Evolutionary conservation across 2,329 filamentous ascomycete genomes (phyloP).

Genomic region (Emericellopsis atlantica): DNA sequence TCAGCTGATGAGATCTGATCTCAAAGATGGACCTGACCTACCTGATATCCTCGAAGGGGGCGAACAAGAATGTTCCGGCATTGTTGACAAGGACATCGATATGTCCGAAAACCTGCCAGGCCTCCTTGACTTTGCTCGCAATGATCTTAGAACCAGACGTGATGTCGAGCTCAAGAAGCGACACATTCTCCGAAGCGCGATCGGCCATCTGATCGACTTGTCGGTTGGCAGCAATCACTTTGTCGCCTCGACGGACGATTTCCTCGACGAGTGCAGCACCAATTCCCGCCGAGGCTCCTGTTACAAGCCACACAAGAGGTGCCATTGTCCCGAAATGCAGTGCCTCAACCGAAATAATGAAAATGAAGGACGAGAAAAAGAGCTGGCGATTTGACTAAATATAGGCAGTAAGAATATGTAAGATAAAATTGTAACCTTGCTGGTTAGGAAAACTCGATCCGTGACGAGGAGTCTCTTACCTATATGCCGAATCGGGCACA

Average conservation of each 20-base stretch:
- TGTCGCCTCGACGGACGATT: conserved; percentile 13
- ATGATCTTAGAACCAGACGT: conserved; percentile 7
- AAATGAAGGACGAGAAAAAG: not conserved
- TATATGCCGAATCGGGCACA: too few relatives aligned
- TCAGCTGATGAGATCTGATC: not conserved
- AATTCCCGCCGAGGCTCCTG: conserved; percentile 18
- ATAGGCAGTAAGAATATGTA: not conserved
- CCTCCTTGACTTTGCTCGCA: conserved; percentile 8
- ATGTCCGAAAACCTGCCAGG: conserved; percentile 15
- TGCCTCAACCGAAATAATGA: not conserved
- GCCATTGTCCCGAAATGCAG: conserved; percentile 9
- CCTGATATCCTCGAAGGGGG: conserved; percentile 16
- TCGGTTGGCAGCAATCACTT: conserved; percentile 16
- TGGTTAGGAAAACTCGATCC: not conserved
- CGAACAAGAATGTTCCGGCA: conserved; percentile 15
- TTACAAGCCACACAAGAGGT: conserved; percentile 18
- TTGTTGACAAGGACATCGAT: conserved; percentile 21
- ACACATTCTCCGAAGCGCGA: conserved; percentile 10
- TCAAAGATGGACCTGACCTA: conserved; percentile 7
- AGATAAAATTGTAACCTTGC: not conserved
- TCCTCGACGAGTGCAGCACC: conserved; percentile 12
- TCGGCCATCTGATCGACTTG: conserved; percentile 11
- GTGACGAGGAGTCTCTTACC: not conserved
- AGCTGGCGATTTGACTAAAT: not conserved
- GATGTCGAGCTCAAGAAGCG: conserved; percentile 18